Evolutionary conservation across 176 grass and related monocot genomes (phyloP), one percentile per base, ranked within the genome.

Genomic region (Lolium multiflorum): DNA sequence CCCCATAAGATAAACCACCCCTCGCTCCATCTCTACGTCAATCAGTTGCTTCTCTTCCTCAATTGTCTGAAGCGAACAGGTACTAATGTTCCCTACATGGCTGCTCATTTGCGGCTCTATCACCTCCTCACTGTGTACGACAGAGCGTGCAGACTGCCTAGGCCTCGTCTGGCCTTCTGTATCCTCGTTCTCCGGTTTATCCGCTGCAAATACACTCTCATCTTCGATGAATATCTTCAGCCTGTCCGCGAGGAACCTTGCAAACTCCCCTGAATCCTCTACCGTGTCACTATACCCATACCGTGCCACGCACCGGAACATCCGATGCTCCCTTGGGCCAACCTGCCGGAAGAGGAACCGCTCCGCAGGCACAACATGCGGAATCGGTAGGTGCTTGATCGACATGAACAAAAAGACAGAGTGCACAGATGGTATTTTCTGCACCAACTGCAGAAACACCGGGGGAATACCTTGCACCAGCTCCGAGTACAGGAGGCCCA

Each of bases 401-500:
- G 95, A 97, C 39, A 97, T 85, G 74, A 97, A 89, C 15, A 91
- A 18, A 28, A 97, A 79, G 71, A 97, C 6, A 9, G 88, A 64
- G 84, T 97, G 95, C 7, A 97, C 81, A 6, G 90, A 93, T 0
- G 90, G 92, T 50, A 97, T 87, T 31, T 93, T 94, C 55, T 52
- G 63, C 64, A 97, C 71, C 21, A 97, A 79, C 24, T 86, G 90
- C 1, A 89, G 87, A 81, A 97, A 92, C 14, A 94, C 88, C 0
- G 95, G 85, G 0, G 92, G 92, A 31, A 97, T 94, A 1, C 95
- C 95, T 80, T 86, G 95, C 20, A 93, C 87, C 10, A 94, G 84
- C 77, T 97, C 90, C 2, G 95, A 88, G 81, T 94, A 93, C 0
- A 97, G 78, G 17, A 97, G 87, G 0, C 92, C 95, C 7, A 98